A percentile compares a stretch with the other conserved stretches of the same genome.
Conservation (phyloP, 73 alveolate species). For the Paramecium octaurelia region DNA sequence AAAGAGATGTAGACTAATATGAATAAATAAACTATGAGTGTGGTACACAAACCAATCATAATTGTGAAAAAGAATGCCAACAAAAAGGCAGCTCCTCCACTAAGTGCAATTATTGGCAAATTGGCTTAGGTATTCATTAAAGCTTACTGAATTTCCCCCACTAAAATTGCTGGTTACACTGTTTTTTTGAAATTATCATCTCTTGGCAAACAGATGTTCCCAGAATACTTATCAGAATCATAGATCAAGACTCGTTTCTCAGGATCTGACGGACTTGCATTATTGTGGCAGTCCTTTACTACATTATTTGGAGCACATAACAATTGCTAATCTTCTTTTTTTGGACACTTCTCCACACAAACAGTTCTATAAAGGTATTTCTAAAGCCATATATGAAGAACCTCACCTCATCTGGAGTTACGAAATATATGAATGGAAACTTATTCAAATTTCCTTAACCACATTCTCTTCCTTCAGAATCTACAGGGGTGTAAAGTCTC, state of each 20-base stretch:
- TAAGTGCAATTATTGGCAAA: background rate
- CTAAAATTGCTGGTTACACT: background rate
- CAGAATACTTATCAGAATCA: background rate
- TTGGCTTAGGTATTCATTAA: background rate
- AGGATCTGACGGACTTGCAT: slow-evolving; percentile 30
- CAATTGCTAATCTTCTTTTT: background rate
- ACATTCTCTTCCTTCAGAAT: slow-evolving; percentile 16
- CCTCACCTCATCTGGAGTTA: slow-evolving; percentile 34
- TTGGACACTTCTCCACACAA: slow-evolving; percentile 28
- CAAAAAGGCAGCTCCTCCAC: slow-evolving; percentile 9
- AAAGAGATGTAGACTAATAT: background rate
- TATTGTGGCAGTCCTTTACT: background rate
- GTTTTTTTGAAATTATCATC: background rate
- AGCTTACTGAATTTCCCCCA: slow-evolving; percentile 9
- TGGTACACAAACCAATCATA: background rate
- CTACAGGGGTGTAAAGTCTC: slow-evolving; percentile 6
- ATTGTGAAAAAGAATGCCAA: background rate
- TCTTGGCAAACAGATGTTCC: background rate
- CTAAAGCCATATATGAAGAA: background rate
- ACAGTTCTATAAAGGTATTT: background rate
- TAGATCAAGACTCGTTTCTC: background rate
- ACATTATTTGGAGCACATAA: background rate
- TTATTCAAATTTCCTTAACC: slow-evolving; percentile 21
- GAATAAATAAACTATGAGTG: background rate
- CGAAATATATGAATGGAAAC: slow-evolving; percentile 37